A percentile compares a stretch with the other conserved stretches of the same genome.
phyloP scores from a whole-genome alignment of 176 grass and related monocot genomes.

The Hsuehochloa calcarea region DNA sequence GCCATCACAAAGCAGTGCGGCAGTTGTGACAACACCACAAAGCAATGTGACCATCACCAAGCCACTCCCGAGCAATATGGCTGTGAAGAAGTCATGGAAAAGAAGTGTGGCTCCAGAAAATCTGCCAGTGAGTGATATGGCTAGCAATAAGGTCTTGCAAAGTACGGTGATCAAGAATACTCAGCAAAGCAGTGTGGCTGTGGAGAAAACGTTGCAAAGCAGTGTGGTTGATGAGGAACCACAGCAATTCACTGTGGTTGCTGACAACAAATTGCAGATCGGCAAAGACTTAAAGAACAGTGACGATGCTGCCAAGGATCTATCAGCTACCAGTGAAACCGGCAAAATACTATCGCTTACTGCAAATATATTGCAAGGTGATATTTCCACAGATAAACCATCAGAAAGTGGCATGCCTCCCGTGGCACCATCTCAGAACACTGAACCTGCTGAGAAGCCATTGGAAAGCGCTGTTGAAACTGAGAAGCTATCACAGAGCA shows the following conservation, averaged over 20 bases:
- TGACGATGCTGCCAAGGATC: neutral
- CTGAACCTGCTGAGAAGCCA: constrained; percentile 5
- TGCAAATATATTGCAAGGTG: neutral
- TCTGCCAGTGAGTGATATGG: neutral
- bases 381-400: constrained; percentile 7
- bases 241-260: constrained; percentile 11
- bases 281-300: constrained; percentile 4
- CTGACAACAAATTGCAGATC: constrained; percentile 23
- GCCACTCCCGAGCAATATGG: neutral
- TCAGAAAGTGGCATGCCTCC: constrained; percentile 4
- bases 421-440: neutral
- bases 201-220: neutral
- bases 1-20: constrained; percentile 19
- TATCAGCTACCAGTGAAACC: neutral
- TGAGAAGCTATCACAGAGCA: constrained; percentile 13
- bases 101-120: constrained; percentile 35
- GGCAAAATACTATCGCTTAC: neutral
- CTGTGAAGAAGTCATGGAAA: constrained; percentile 44
- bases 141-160: constrained; percentile 28
- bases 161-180: constrained; percentile 14
- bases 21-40: constrained; percentile 26
- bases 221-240: constrained; percentile 20
- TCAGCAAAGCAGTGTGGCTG: neutral
- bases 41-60: constrained; percentile 23
- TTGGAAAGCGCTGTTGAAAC: constrained; percentile 32